phyloP scores from a whole-genome alignment of 768 basidiomycete genomes.

The Exidia glandulosa region DNA sequence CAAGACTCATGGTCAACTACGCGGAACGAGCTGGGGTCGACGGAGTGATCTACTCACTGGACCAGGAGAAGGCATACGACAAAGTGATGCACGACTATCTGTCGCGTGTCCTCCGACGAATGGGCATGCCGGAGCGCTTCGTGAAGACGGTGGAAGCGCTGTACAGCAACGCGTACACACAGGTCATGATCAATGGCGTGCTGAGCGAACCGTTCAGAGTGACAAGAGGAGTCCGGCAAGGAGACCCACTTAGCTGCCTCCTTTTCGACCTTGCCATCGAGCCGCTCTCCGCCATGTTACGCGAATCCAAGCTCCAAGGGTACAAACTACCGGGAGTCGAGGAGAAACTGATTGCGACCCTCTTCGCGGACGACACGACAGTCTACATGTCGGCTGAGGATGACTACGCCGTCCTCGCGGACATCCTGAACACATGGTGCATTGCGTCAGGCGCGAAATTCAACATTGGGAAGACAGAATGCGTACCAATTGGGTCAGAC shows the following conservation, averaged over 20 bases:
- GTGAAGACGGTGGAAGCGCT: slow-evolving; percentile 18
- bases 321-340: slow-evolving; percentile 9
- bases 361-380: slow-evolving; percentile 33
- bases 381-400: slow-evolving; percentile 23
- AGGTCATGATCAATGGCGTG: slow-evolving; percentile 23
- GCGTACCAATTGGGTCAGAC: slow-evolving; percentile 22
- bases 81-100: slow-evolving; percentile 12
- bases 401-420: slow-evolving; percentile 12
- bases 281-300: slow-evolving; percentile 20
- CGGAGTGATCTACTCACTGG: slow-evolving; percentile 8
- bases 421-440: slow-evolving; percentile 29
- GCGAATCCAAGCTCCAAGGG: slow-evolving; percentile 14
- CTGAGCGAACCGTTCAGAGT: slow-evolving; percentile 16
- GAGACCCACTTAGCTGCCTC: slow-evolving; percentile 29
- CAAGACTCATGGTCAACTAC: slow-evolving; percentile 9
- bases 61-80: slow-evolving; percentile 14
- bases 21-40: slow-evolving; percentile 7
- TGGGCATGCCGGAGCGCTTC: slow-evolving; percentile 5
- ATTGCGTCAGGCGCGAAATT: slow-evolving; percentile 29
- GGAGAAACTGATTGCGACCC: slow-evolving; percentile 5
- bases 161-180: slow-evolving; percentile 19
- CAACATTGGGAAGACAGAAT: slow-evolving; percentile 29
- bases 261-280: slow-evolving; percentile 26
- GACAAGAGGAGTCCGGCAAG: slow-evolving; percentile 25
- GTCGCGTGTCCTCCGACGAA: slow-evolving; percentile 1